phyloP scores from a whole-genome alignment of 1,284 basidiomycete genomes.

The Malassezia sympodialis region DNA sequence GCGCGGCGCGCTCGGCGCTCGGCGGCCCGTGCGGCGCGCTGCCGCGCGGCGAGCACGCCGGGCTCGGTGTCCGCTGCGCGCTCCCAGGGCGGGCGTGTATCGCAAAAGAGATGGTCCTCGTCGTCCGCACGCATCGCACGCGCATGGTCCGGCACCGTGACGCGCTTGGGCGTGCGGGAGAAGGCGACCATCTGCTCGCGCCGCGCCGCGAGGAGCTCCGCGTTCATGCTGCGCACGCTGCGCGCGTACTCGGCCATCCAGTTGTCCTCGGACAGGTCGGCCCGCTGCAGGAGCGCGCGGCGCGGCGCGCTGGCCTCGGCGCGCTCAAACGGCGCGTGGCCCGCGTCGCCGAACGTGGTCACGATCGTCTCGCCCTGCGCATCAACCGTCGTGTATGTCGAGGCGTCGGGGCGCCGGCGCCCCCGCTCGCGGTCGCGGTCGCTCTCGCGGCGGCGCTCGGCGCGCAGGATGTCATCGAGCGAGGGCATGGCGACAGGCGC shows the following conservation, averaged over 20 bases:
- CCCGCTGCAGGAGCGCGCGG: slow-evolving; percentile 25
- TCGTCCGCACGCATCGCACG: slow-evolving; percentile 18
- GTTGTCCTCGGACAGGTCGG: slow-evolving; percentile 42
- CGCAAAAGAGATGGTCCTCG: slow-evolving; percentile 26
- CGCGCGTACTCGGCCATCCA: slow-evolving; percentile 46
- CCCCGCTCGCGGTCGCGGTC: slow-evolving; percentile 30
- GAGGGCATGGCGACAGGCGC: slow-evolving; percentile 35
- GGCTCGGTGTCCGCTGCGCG: slow-evolving; percentile 19
- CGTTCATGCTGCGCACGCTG: slow-evolving; percentile 41
- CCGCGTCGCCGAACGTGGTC: slow-evolving; percentile 43
- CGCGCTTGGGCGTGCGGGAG: slow-evolving; percentile 5
- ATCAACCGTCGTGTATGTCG: slow-evolving; percentile 30
- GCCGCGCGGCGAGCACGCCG: slow-evolving; percentile 2
- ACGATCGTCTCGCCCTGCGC: slow-evolving; percentile 35
- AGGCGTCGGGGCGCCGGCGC: slow-evolving; percentile 31
- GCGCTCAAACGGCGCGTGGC: slow-evolving; percentile 37
- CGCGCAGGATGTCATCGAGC: slow-evolving; percentile 22
- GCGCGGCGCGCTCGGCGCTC: slow-evolving; percentile 18
- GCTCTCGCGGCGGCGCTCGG: slow-evolving; percentile 28
- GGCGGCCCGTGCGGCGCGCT: slow-evolving; percentile 16
- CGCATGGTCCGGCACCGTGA: slow-evolving; percentile 4
- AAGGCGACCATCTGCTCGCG: slow-evolving; percentile 29
- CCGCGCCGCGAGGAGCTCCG: slow-evolving; percentile 35
- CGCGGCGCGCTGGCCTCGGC: slow-evolving; percentile 30
- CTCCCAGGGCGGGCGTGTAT: slow-evolving; percentile 38